Evolutionary conservation across 1,139 yeast species (phyloP).

Genomic region (Scheffersomyces insectosa): DNA sequence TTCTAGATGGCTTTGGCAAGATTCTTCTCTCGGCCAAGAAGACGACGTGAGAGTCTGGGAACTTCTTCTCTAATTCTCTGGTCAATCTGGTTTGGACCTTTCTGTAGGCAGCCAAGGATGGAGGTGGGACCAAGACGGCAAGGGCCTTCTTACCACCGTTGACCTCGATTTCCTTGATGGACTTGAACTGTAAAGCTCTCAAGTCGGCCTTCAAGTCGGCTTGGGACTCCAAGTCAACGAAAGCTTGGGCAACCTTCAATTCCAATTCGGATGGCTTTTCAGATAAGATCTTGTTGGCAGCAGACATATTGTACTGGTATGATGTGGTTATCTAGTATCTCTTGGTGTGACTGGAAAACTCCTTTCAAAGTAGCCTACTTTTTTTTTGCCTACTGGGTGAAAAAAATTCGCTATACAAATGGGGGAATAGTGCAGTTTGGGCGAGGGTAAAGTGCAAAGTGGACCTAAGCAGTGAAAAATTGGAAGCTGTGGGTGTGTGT

Average conservation of each 20-base stretch:
- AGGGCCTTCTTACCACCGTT: slow-evolving; percentile 99
- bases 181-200: slow-evolving; percentile 98
- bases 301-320: slow-evolving; percentile 66
- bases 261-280: slow-evolving; percentile 96
- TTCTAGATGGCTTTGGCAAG: slow-evolving; percentile 94
- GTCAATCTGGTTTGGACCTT: slow-evolving; percentile 96
- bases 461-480: background rate
- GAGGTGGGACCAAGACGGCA: slow-evolving; percentile 97
- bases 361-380: background rate
- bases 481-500: background rate
- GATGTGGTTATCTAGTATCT: slow-evolving; percentile 3
- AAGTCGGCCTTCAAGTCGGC: slow-evolving; percentile 97
- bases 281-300: slow-evolving; percentile 91
- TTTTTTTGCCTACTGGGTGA: background rate
- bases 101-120: slow-evolving; percentile 92
- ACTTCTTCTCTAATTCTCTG: slow-evolving; percentile 99
- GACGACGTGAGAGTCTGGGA: slow-evolving; percentile 99
- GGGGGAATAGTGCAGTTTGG: background rate
- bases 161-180: slow-evolving; percentile 97
- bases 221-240: slow-evolving; percentile 93
- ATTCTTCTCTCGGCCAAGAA: slow-evolving; percentile 99
- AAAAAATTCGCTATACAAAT: background rate
- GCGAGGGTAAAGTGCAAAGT: background rate
- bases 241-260: slow-evolving; percentile 99
- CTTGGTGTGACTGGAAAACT: too few species aligned